These are phyloP conservation scores for Geotrichum carabidarum DNA, from an alignment of 1,139 yeast genomes.

Conservation along the genomic window DNA sequence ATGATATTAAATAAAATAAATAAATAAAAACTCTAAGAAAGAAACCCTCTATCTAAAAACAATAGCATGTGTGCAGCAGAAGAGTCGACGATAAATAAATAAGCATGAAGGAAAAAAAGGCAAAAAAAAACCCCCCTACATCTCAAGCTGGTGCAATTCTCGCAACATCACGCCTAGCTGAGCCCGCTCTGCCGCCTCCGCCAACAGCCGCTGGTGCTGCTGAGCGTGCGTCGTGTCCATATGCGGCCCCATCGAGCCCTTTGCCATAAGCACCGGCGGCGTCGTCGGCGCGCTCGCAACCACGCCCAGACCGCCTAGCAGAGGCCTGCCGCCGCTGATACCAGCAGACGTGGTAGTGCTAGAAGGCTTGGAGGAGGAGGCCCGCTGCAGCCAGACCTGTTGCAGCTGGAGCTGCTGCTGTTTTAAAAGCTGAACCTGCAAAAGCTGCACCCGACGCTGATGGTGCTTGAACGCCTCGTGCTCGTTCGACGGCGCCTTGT, in stretches of 20 bases:
- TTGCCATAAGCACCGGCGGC: not conserved
- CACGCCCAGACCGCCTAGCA: not conserved
- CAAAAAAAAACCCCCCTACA: not conserved
- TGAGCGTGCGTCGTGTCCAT: not conserved
- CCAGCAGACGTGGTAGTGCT: not conserved
- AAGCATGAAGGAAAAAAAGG: no score
- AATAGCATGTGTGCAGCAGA: no score
- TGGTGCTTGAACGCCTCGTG: not conserved
- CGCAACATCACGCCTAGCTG: conserved; percentile 4
- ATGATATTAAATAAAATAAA: no score
- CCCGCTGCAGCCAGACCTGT: conserved; percentile 3
- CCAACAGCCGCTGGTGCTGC: not conserved
- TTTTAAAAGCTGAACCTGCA: not conserved
- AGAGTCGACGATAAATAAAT: no score
- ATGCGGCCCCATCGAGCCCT: not conserved
- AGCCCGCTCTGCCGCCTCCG: conserved; percentile 4
- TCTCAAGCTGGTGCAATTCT: conserved; percentile 1
- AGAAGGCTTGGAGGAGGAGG: not conserved
- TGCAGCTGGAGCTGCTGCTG: conserved; percentile 5
- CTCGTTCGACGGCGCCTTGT: not conserved
- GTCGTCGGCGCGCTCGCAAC: not conserved
- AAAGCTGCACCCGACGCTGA: not conserved
- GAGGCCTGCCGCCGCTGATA: not conserved
- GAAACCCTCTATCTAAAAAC: no score
- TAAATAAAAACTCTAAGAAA: no score